Evolutionary conservation across 2,329 filamentous ascomycete species (phyloP).

Genomic region (Paraconiothyrium brasiliense): DNA sequence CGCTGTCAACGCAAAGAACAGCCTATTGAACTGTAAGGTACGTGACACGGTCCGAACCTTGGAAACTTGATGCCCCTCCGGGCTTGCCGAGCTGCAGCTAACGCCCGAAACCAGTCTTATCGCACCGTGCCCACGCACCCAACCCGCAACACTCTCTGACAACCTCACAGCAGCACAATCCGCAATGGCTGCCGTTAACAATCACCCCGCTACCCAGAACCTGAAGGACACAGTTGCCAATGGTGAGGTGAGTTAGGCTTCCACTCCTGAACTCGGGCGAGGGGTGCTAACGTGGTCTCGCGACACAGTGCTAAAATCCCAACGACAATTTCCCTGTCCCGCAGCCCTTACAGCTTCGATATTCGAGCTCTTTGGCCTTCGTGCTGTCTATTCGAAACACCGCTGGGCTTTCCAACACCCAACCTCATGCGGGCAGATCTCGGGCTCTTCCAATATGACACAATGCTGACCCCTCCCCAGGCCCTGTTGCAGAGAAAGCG

Average conservation of each 20-base stretch:
- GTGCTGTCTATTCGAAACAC: background rate
- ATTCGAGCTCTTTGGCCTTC: background rate
- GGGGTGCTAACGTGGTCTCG: constrained; percentile 39
- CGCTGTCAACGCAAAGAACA: constrained; percentile 48
- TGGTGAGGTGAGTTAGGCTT: constrained; percentile 52
- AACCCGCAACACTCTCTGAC: constrained; percentile 32
- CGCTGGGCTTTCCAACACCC: background rate
- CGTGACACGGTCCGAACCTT: constrained; percentile 29
- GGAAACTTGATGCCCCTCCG: constrained; percentile 29
- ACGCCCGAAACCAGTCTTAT: constrained; percentile 50
- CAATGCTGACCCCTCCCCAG: constrained; percentile 46
- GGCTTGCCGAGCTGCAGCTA: constrained; percentile 45
- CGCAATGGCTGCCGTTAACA: constrained; percentile 58
- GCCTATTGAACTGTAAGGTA: constrained; percentile 56
- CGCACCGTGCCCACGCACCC: constrained; percentile 38
- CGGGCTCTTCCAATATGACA: background rate
- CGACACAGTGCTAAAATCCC: constrained; percentile 38
- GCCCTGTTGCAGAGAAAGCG: constrained; percentile 66
- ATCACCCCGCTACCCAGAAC: constrained; percentile 61
- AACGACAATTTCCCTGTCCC: constrained; percentile 16
- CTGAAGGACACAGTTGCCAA: constrained; percentile 54
- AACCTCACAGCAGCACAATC: constrained; percentile 57
- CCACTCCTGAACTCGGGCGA: constrained; percentile 10
- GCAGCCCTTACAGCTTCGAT: background rate
- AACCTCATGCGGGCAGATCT: background rate